Conservation (phyloP, 305 asterid species). For the Stenogyne calaminthoides region DNA sequence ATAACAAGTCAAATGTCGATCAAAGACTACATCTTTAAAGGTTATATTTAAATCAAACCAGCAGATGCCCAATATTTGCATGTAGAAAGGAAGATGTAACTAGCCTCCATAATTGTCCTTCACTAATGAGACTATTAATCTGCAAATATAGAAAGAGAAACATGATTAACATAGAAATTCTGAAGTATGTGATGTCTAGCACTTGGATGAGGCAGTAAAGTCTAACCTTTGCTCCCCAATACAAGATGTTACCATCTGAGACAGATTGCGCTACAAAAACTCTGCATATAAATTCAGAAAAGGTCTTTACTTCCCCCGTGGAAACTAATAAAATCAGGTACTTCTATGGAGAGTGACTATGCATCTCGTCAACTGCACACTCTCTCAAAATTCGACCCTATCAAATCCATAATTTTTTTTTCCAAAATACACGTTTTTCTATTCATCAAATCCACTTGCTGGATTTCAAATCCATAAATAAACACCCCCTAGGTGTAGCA, state of each 20-base stretch:
- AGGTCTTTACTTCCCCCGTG: constrained; percentile 13
- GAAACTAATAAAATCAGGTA: constrained; percentile 18
- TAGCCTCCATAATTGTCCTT: constrained; percentile 94
- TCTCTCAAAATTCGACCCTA: too few relatives aligned
- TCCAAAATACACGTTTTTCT: too few relatives aligned
- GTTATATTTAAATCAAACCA: constrained; percentile 54
- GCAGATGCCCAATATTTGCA: constrained; percentile 78
- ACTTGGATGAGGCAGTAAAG: constrained; percentile 12
- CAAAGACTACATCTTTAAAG: constrained; percentile 13
- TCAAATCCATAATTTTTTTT: too few relatives aligned
- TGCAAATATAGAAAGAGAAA: constrained; percentile 37
- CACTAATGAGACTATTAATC: constrained; percentile 78
- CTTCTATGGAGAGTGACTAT: too few relatives aligned
- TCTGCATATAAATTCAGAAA: constrained; percentile 49
- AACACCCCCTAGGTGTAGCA: too few relatives aligned
- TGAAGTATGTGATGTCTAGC: constrained; percentile 13
- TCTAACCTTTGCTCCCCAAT: constrained; percentile 55
- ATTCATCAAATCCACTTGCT: too few relatives aligned
- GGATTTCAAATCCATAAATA: too few relatives aligned
- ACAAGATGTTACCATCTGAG: constrained; percentile 63
- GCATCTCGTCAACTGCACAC: too few relatives aligned
- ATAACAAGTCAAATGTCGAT: constrained; percentile 18
- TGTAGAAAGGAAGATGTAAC: constrained; percentile 83
- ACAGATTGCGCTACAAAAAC: constrained; percentile 61
- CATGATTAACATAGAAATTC: constrained; percentile 17